Evolutionary conservation across 2,329 filamentous ascomycete genomes (phyloP), one percentile per base, ranked within the genome.

Genomic region (Penicillium freii): DNA sequence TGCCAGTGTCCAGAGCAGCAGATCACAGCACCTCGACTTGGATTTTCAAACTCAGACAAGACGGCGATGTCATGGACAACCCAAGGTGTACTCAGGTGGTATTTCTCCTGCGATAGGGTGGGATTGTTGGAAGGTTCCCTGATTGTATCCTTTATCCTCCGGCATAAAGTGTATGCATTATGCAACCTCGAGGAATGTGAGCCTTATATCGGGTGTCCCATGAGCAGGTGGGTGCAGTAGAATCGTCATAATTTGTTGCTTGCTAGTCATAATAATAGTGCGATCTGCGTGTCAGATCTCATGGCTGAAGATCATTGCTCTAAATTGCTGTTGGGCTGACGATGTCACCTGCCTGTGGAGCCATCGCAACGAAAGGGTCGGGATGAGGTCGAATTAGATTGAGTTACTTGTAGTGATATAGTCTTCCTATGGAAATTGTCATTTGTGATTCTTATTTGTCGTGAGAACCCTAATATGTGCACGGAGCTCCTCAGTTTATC

Each of bases 151-250:
- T 45, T 56, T 56, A 42, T 25, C 54, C 49, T 36, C 49, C 49
- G 54, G 49, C 10, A 21, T 33, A 38, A 34, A 38, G 49, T 56
- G 49, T 53, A 47, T 56, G 49, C 42, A 23, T 23, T 56, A 42
- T 47, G 42, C 49, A 53, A 29, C 42, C 34, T 29, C 9, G 27
- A 47, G 29, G 27, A 56, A 47, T 56, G 49, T 47, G 29, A 21
- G 34, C 17, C n/a, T 40, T 38, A 8, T 6, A 11, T 33, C 17
- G 17, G 17, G 29, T 34, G 31, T 15, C 27, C 15, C 34, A 52
- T 46, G 54, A 21, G 31, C 25, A 27, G 7, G 21, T 15, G 21
- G n/a, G 17, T 15, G 34, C 8, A 31, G 33, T 25, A 33, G 19
- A 33, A 46, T 7, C 10, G n/a, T 13, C 25, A n/a, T 3, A 13